A percentile compares a stretch with the other conserved stretches of the same genome.
phyloP scores from a whole-genome alignment of 139 green algal species.

The Closterium sp. region DNA sequence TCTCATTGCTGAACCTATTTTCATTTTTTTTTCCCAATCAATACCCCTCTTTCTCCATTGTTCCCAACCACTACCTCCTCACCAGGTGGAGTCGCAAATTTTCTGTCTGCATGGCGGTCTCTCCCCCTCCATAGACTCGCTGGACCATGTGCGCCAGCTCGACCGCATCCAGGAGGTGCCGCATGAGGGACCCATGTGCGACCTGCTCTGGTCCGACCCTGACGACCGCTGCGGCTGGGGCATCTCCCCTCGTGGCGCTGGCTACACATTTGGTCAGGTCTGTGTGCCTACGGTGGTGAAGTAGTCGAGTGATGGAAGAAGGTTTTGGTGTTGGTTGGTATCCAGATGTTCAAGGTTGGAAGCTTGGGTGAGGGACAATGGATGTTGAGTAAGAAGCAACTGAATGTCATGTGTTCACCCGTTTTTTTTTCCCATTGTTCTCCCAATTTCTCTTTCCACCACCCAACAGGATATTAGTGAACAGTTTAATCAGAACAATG shows the following conservation, averaged over 20 bases:
- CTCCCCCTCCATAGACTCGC: slow-evolving; percentile 90
- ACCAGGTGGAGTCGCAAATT: slow-evolving; percentile 69
- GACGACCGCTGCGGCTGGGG: slow-evolving; percentile 97
- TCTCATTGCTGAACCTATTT: neutral
- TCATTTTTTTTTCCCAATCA: neutral
- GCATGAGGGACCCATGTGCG: slow-evolving; percentile 90
- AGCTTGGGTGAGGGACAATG: neutral
- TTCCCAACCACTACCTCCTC: too few species aligned
- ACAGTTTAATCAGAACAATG: slow-evolving; percentile 98
- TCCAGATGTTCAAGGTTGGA: neutral
- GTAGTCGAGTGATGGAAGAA: too few species aligned
- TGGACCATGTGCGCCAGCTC: slow-evolving; percentile 92
- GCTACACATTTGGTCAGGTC: slow-evolving; percentile 94
- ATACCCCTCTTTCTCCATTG: neutral
- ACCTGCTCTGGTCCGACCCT: slow-evolving; percentile 97
- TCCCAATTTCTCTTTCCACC: too few species aligned
- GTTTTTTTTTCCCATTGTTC: neutral
- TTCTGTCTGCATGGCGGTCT: slow-evolving; percentile 98
- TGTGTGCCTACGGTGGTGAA: neutral
- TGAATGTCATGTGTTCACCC: neutral
- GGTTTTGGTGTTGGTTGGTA: too few species aligned
- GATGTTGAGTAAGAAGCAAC: neutral
- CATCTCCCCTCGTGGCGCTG: slow-evolving; percentile 93
- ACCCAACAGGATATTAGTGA: slow-evolving; percentile 87
- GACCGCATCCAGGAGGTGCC: slow-evolving; percentile 92